Evolutionary conservation across 1,139 yeast species (phyloP), one percentile per base, ranked within the genome.

Genomic region (Yamadazyma jaroonii): DNA sequence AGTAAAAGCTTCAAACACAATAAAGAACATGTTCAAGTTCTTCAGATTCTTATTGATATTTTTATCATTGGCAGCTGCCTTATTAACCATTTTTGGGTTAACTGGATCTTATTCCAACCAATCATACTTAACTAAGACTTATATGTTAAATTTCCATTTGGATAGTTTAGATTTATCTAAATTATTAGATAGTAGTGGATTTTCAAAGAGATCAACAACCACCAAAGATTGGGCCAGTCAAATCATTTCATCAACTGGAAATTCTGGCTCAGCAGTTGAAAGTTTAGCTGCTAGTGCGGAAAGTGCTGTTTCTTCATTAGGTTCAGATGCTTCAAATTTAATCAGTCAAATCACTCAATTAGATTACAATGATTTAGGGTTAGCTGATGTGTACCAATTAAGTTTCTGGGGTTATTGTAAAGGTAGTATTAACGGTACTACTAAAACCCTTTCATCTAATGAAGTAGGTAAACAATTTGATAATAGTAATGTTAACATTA

Each of bases 371-470:
- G 57, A 56, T 29, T 52, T 78, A 32, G 86, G 87, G 1, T 59
- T 84, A 24, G 64, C 84, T 6, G 79, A 78, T 35, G 76, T 79
- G 21, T 84, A 83, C 54, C 70, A 81, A 11, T 63, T 83, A 29
- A 79, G 88, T 33, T 69, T 74, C 54, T 84, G 89, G 79, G 90
- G 89, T 24, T 84, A 82, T 61, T 85, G 95, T 59, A 65, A 72
- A 48, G 92, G 90, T 17, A 48, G 52, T 22, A 44, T 50, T 14
- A 36, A 42, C n/a, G 34, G 45, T 1, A 39, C 36, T 14, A 20
- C 40, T 9, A 35, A 34, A 14, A 38, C 44, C 13, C 22, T 40
- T 9, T 51, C 48, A 3, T 31, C 37, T 10, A 53, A 48, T 4
- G 34, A 38, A 17, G 36, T 38, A 15, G 41, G 46, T 24, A 41